Evolutionary conservation across 2,329 filamentous ascomycete species (phyloP).

Genomic region (Thelonectria olida): DNA sequence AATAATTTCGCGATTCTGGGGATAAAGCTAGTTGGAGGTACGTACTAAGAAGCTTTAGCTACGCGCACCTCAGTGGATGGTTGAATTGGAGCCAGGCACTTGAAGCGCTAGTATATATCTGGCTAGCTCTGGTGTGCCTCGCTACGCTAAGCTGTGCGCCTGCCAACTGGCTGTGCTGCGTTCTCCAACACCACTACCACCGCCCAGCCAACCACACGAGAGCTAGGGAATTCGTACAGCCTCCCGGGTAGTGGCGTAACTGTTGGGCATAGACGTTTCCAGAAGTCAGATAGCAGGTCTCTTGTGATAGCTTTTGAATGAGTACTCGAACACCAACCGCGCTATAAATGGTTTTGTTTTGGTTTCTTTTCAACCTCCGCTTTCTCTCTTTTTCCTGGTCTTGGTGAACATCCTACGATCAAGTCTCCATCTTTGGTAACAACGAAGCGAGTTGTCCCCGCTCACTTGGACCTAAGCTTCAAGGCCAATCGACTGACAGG

Average conservation of each 20-base stretch:
- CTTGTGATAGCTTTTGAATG: not conserved
- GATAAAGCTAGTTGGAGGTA: slow-evolving; percentile 24
- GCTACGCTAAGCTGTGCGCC: not conserved
- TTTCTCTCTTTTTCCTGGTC: too few relatives aligned
- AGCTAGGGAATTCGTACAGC: too few relatives aligned
- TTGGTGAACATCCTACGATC: too few relatives aligned
- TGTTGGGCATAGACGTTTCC: not conserved
- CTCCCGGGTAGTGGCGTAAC: slow-evolving; percentile 2
- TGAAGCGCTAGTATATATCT: slow-evolving; percentile 14
- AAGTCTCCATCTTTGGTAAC: too few relatives aligned
- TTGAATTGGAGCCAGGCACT: slow-evolving; percentile 1
- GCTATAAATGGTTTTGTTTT: too few relatives aligned
- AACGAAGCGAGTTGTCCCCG: too few relatives aligned
- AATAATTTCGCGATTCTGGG: slow-evolving; percentile 32
- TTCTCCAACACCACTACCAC: not conserved
- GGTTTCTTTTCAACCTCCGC: too few relatives aligned
- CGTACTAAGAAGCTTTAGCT: slow-evolving; percentile 17
- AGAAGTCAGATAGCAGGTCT: not conserved
- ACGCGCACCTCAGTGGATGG: not conserved
- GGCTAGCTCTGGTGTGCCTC: not conserved
- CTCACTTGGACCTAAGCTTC: too few relatives aligned
- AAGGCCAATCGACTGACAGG: too few relatives aligned
- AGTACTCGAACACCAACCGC: too few relatives aligned
- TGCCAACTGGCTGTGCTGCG: not conserved
- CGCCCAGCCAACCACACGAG: not conserved